Conservation (phyloP, 2,329 filamentous ascomycete genomes). For the Thyridium curvatum region DNA sequence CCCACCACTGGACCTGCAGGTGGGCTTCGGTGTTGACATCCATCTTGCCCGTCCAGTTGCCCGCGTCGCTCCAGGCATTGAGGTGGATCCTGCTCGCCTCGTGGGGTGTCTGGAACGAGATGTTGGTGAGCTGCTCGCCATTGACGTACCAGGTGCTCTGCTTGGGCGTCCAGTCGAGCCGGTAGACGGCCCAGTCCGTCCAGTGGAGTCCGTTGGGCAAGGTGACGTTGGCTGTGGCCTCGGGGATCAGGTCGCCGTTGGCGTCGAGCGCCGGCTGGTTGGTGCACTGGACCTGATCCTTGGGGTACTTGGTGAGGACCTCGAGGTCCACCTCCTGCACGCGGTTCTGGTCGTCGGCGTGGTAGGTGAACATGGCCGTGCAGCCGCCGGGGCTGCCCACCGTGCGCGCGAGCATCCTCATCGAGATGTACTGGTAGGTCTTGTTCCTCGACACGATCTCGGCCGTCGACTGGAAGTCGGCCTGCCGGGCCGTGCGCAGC, state of each 20-base stretch:
- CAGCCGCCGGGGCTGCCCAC: slow-evolving; percentile 40
- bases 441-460: slow-evolving; percentile 36
- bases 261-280: slow-evolving; percentile 50
- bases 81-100: slow-evolving; percentile 46
- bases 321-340: slow-evolving; percentile 49
- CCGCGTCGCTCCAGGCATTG: slow-evolving; percentile 57
- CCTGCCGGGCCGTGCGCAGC: slow-evolving; percentile 37
- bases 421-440: slow-evolving; percentile 31
- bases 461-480: slow-evolving; percentile 37
- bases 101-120: slow-evolving; percentile 48
- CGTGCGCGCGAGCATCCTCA: slow-evolving; percentile 46
- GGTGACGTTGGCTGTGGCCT: slow-evolving; percentile 41
- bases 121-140: slow-evolving; percentile 41
- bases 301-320: slow-evolving; percentile 40
- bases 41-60: slow-evolving; percentile 56
- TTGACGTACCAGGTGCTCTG: slow-evolving; percentile 55
- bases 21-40: slow-evolving; percentile 38
- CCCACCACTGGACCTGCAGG: slow-evolving; percentile 57
- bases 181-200: slow-evolving; percentile 52
- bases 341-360: slow-evolving; percentile 11
- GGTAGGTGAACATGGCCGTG: slow-evolving; percentile 48
- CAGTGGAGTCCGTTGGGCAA: slow-evolving; percentile 36
- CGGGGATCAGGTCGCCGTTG: slow-evolving; percentile 31
- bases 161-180: slow-evolving; percentile 52
- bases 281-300: slow-evolving; percentile 45